Conservation (phyloP, 2,329 filamentous ascomycete genomes). For the Aspergillus novoparasiticus region DNA sequence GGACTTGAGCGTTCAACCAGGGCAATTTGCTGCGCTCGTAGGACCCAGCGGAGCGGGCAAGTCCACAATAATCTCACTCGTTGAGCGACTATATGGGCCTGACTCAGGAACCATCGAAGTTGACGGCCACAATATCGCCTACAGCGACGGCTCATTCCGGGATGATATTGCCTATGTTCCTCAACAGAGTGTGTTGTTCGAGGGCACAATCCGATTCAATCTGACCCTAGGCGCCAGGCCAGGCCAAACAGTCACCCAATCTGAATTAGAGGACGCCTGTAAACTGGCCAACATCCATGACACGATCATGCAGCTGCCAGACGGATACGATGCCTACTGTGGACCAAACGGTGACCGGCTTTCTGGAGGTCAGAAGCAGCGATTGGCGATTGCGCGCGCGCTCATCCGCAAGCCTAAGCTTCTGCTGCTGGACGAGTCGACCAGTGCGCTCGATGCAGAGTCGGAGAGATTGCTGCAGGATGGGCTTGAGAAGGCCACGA, state of each 20-base stretch:
- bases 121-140: conserved; percentile 53
- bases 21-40: conserved; percentile 58
- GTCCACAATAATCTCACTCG: conserved; percentile 62
- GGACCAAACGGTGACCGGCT: conserved; percentile 59
- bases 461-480: conserved; percentile 53
- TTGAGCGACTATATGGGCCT: conserved; percentile 59
- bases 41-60: conserved; percentile 69
- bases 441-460: conserved; percentile 60
- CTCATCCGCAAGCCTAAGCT: conserved; percentile 58
- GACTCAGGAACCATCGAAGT: conserved; percentile 54
- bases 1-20: conserved; percentile 54
- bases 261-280: conserved; percentile 68
- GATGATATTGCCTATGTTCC: conserved; percentile 51
- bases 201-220: conserved; percentile 53
- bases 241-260: conserved; percentile 56
- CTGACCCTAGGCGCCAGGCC: conserved; percentile 52
- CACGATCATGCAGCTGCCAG: conserved; percentile 63
- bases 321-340: conserved; percentile 65
- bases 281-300: conserved; percentile 72
- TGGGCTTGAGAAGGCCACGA: conserved; percentile 37
- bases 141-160: conserved; percentile 42
- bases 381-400: conserved; percentile 61
- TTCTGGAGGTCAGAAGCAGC: conserved; percentile 61
- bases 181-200: conserved; percentile 52
- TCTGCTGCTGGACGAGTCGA: conserved; percentile 63